These are phyloP conservation scores for Lachancea kluyveri DNA, from an alignment of 805 yeast species.

Conservation along the genomic window DNA sequence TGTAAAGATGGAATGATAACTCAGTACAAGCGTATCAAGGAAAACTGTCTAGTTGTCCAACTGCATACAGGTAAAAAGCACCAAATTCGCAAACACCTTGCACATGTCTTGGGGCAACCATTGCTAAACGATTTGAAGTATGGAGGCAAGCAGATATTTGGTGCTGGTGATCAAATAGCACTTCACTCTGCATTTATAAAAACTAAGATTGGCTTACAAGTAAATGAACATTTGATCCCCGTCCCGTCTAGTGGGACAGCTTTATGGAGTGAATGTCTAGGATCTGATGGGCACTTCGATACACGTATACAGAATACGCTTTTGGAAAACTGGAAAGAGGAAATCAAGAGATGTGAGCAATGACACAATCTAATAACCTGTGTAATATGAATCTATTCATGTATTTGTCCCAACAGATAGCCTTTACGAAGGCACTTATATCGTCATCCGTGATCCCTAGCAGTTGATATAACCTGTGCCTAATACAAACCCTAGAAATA, in stretches of 20 bases:
- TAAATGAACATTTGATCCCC: constrained; percentile 23
- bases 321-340: constrained; percentile 15
- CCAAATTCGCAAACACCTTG: constrained; percentile 34
- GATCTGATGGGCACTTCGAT: constrained; percentile 22
- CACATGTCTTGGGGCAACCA: constrained; percentile 19
- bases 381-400: constrained; percentile 40
- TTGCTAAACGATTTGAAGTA: constrained; percentile 28
- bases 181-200: constrained; percentile 34
- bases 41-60: constrained; percentile 26
- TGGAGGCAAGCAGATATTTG: constrained; percentile 13
- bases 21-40: constrained; percentile 15
- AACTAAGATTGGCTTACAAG: constrained; percentile 29
- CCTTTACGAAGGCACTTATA: constrained; percentile 21
- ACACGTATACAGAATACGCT: constrained; percentile 17
- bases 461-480: constrained; percentile 12
- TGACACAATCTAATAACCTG: constrained; percentile 36
- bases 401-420: constrained; percentile 33
- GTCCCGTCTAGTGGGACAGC: constrained; percentile 13
- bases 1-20: constrained; percentile 14
- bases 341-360: constrained; percentile 18
- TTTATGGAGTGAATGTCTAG: constrained; percentile 26
- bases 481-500: constrained; percentile 19
- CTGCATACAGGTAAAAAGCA: constrained; percentile 36
- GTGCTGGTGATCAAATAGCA: constrained; percentile 26
- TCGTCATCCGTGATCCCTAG: constrained; percentile 20